These are phyloP conservation scores for Penicillium canescens DNA, from an alignment of 495 filamentous ascomycete genomes.

Conservation along the genomic window DNA sequence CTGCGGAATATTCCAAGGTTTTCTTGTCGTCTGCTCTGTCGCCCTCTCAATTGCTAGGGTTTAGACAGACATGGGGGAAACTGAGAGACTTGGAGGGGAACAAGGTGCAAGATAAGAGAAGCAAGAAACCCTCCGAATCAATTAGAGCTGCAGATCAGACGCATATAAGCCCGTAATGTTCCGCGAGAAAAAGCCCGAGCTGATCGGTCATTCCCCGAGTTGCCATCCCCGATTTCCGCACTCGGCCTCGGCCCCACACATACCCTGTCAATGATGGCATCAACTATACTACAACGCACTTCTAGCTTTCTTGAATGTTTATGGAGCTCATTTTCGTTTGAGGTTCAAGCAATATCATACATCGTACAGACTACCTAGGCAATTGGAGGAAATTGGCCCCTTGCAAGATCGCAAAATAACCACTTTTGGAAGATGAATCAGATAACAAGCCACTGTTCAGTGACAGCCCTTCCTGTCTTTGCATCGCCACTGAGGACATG, in stretches of 20 bases:
- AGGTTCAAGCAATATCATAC: neutral
- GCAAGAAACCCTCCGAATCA: neutral
- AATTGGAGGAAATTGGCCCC: no score
- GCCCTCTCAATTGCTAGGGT: neutral
- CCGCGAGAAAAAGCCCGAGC: neutral
- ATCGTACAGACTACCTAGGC: neutral
- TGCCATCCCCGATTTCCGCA: neutral
- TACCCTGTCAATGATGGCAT: neutral
- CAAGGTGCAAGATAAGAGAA: neutral
- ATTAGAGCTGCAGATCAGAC: neutral
- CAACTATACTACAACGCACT: neutral
- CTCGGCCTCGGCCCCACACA: constrained; percentile 2
- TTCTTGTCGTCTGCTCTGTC: no score
- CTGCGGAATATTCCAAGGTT: no score
- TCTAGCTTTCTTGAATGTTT: no score
- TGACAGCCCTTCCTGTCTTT: constrained; percentile 53
- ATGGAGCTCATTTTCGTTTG: neutral
- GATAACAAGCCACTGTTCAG: constrained; percentile 60
- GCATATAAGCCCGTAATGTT: neutral
- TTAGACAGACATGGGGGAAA: neutral
- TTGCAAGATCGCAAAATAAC: no score
- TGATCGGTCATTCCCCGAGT: neutral
- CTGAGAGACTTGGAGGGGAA: neutral
- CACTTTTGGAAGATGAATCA: constrained; percentile 15
- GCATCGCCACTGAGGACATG: constrained; percentile 64